phyloP scores from a whole-genome alignment of 1,139 yeast species.

The Lodderomyces beijingensis region DNA sequence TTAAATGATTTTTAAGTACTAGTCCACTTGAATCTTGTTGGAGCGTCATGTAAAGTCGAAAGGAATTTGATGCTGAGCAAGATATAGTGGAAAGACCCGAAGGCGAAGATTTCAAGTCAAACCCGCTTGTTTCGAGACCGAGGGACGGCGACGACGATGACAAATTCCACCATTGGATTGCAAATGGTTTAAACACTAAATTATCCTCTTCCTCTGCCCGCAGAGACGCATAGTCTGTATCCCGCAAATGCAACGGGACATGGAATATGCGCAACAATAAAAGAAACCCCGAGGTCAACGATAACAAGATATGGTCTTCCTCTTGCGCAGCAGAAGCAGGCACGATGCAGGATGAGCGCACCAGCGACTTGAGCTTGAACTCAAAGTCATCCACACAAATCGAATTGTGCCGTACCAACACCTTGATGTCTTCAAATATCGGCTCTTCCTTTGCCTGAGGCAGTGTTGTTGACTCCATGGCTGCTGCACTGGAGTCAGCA shows the following conservation, averaged over 20 bases:
- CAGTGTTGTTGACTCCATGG: background rate
- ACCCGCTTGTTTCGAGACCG: slow-evolving; percentile 28
- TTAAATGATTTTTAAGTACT: slow-evolving; percentile 34
- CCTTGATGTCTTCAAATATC: background rate
- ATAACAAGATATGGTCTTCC: slow-evolving; percentile 43
- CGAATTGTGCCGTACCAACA: slow-evolving; percentile 36
- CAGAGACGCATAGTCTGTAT: slow-evolving; percentile 21
- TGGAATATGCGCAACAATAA: slow-evolving; percentile 32
- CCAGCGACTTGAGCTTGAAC: slow-evolving; percentile 30
- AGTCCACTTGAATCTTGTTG: slow-evolving; percentile 36
- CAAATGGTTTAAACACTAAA: slow-evolving; percentile 37
- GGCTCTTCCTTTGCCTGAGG: background rate
- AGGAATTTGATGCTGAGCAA: slow-evolving; percentile 31
- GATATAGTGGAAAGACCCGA: slow-evolving; percentile 40
- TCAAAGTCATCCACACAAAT: slow-evolving; percentile 30
- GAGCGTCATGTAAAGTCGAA: slow-evolving; percentile 35
- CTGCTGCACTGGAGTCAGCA: slow-evolving; percentile 10
- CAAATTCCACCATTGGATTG: slow-evolving; percentile 50
- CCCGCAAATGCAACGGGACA: slow-evolving; percentile 29
- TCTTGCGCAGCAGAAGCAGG: slow-evolving; percentile 14
- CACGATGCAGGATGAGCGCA: slow-evolving; percentile 35
- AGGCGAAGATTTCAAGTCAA: slow-evolving; percentile 21
- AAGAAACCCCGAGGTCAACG: slow-evolving; percentile 40
- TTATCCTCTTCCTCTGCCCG: slow-evolving; percentile 8
- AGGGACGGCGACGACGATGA: slow-evolving; percentile 4